These are phyloP conservation scores for Filosporella fistucella DNA, from an alignment of 495 filamentous ascomycete species.

Conservation along the genomic window DNA sequence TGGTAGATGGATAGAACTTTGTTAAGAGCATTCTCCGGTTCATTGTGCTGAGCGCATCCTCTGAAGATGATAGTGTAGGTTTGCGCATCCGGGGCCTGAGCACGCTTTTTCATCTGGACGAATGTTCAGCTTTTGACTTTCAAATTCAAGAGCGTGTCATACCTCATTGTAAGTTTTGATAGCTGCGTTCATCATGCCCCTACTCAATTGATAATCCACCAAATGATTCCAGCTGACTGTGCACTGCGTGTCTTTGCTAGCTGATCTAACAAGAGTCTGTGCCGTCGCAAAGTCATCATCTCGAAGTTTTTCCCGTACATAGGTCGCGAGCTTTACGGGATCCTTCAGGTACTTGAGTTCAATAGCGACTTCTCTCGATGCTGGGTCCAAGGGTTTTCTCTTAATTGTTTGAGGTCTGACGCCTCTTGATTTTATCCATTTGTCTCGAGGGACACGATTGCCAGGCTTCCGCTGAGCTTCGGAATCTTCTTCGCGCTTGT, in stretches of 20 bases:
- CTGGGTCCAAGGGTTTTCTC: neutral
- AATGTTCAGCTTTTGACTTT: neutral
- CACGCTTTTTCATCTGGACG: conserved; percentile 88
- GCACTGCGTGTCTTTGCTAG: conserved; percentile 54
- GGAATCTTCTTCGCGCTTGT: neutral
- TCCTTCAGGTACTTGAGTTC: conserved; percentile 20
- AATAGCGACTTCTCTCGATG: conserved; percentile 2
- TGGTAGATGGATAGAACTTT: conserved; percentile 68
- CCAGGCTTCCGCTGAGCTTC: neutral
- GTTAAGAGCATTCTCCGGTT: conserved; percentile 46
- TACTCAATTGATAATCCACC: conserved; percentile 63
- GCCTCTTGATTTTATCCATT: conserved; percentile 21
- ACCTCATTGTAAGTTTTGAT: conserved; percentile 81
- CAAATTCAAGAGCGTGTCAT: neutral
- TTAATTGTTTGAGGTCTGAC: conserved; percentile 7
- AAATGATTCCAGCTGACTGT: conserved; percentile 84
- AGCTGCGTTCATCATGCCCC: conserved; percentile 52
- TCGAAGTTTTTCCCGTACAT: conserved; percentile 31
- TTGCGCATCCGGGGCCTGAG: conserved; percentile 62
- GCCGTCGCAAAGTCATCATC: conserved; percentile 58
- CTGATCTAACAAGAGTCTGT: conserved; percentile 56
- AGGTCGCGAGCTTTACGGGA: conserved; percentile 24
- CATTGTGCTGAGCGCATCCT: conserved; percentile 56
- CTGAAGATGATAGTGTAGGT: conserved; percentile 83
- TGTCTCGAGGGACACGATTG: no score